phyloP scores from a whole-genome alignment of 1,284 basidiomycete genomes.

The Cutaneotrichosporon dermatis region DNA sequence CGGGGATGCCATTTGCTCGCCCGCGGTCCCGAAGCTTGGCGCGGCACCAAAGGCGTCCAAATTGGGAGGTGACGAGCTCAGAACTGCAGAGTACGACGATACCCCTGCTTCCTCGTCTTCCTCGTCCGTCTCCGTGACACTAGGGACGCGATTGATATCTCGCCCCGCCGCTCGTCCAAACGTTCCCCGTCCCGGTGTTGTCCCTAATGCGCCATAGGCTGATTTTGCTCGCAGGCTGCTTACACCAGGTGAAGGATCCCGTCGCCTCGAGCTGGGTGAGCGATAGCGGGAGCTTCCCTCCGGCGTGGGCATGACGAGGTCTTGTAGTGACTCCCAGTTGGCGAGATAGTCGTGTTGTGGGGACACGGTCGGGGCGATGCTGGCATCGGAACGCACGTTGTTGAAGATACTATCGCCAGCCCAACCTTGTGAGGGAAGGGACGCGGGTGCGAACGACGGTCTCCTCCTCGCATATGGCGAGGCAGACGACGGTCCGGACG shows the following conservation, averaged over 20 bases:
- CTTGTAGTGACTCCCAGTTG: slow-evolving; percentile 37
- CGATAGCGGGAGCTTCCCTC: not conserved
- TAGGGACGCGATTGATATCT: not conserved
- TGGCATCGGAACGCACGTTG: not conserved
- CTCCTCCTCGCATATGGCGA: no score
- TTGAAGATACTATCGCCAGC: not conserved
- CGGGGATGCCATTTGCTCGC: not conserved
- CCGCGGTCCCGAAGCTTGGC: not conserved
- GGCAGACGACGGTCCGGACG: no score
- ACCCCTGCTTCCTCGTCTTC: not conserved
- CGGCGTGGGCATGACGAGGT: slow-evolving; percentile 20
- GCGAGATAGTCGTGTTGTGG: slow-evolving; percentile 24
- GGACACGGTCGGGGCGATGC: slow-evolving; percentile 11
- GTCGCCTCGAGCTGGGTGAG: not conserved
- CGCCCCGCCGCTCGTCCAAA: not conserved
- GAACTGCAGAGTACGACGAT: not conserved
- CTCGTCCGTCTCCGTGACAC: slow-evolving; percentile 4
- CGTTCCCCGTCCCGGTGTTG: not conserved
- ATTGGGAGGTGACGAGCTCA: slow-evolving; percentile 2
- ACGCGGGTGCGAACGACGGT: no score
- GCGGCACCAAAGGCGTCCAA: not conserved
- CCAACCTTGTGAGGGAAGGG: no score
- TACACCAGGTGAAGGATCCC: not conserved
- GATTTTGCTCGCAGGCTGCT: not conserved
- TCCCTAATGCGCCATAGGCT: not conserved